Evolutionary conservation across 306 rosid species (phyloP), one percentile per base, ranked within the genome.

Genomic region (Dalbergia cochinchinensis): DNA sequence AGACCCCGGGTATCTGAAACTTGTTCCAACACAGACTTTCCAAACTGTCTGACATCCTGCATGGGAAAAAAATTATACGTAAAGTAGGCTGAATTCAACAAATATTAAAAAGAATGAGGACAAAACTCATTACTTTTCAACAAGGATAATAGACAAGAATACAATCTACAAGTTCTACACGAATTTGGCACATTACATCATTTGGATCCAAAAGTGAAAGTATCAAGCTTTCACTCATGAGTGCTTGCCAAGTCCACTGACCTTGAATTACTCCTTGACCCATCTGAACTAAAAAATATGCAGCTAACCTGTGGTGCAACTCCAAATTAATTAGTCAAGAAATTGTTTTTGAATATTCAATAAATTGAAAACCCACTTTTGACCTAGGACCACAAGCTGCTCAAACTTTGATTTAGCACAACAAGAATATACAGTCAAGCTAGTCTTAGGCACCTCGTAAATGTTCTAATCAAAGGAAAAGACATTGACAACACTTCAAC

Each of bases 231-330:
- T 94, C 97, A 66, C 97, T 90, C 97, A 94, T 92, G 67, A 79
- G 82, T 69, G 99, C 94, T 80, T 94, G 97, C 99, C 99, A 94
- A 48, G 88, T 88, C 99, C 99, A 94, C 81, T 79, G 94, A 84
- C 89, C 90, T 79, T 72, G 66, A 73, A 92, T 89, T 79, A 85
- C 97, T 72, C 90, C 92, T 76, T 86, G 94, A 59, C 87, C 88
- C 86, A 89, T 88, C 85, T 85, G 89, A 79, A 77, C 90, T 88
- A 92, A 61, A 87, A 88, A 92, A 81, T 94, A 90, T 82, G 90
- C 82, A 69, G 97, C 91, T 78, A 94, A 91, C 97, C 99, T 94
- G 97, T 69, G 83, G 78, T 11, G 73, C 65, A 81, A 80, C 84
- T 83, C 74, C 84, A 84, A 68, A 78, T 75, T 60, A 83, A 77